Conservation (phyloP, 2,329 filamentous ascomycete species). For the Fonsecaea nubica region DNA sequence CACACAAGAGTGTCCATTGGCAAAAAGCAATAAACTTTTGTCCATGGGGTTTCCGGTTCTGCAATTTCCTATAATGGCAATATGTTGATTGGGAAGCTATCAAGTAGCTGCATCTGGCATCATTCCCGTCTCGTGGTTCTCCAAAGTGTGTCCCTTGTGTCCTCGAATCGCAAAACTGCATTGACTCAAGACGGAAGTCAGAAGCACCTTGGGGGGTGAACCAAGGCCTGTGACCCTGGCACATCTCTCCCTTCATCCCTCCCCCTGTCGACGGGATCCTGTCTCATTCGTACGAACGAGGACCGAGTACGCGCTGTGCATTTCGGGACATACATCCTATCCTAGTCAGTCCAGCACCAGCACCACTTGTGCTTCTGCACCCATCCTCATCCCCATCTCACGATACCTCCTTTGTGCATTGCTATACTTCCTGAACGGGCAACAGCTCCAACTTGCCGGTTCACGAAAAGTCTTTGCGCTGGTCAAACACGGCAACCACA, state of each 20-base stretch:
- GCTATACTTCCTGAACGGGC: constrained; percentile 31
- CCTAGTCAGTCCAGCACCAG: no score
- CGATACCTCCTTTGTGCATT: neutral
- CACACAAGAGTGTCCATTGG: no score
- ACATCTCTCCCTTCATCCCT: neutral
- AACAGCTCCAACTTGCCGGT: constrained; percentile 30
- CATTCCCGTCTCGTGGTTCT: neutral
- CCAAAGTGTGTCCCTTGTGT: neutral
- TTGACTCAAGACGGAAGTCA: neutral
- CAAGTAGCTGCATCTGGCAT: neutral
- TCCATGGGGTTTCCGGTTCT: neutral
- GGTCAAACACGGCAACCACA: constrained; percentile 15
- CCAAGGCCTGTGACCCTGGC: neutral
- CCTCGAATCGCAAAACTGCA: constrained; percentile 2
- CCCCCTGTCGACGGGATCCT: neutral
- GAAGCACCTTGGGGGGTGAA: neutral
- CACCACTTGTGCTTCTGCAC: neutral
- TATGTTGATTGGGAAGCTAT: constrained; percentile 1
- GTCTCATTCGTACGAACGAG: no score
- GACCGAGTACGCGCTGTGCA: neutral
- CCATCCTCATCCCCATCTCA: neutral
- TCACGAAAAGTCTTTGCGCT: constrained; percentile 21
- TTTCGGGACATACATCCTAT: no score
- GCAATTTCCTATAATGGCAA: constrained; percentile 12
- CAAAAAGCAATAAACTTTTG: neutral